phyloP scores from a whole-genome alignment of 257 asterid species.

The Orobanche coerulescens region DNA sequence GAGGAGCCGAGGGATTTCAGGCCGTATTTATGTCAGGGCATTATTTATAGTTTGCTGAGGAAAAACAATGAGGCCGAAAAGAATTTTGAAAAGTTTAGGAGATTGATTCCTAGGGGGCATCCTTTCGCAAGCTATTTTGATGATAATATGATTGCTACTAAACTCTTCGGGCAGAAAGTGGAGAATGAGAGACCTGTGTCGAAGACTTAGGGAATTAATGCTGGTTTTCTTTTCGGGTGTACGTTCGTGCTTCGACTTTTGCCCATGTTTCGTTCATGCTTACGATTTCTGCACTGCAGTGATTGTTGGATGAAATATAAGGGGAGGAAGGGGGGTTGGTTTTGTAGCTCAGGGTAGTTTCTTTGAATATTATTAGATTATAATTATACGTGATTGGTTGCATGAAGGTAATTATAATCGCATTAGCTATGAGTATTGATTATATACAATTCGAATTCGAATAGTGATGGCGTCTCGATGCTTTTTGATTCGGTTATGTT shows the following conservation, averaged over 20 bases:
- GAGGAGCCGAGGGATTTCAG: slow-evolving; percentile 95
- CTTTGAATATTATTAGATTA: slow-evolving; percentile 13
- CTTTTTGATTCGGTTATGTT: not conserved
- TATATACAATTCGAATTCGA: not conserved
- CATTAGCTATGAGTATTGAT: not conserved
- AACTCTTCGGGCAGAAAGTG: slow-evolving; percentile 62
- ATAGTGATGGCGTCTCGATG: not conserved
- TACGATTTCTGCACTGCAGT: slow-evolving; percentile 21
- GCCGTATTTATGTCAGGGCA: slow-evolving; percentile 88
- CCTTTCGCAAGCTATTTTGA: slow-evolving; percentile 75
- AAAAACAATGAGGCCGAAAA: slow-evolving; percentile 72
- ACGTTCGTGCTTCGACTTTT: slow-evolving; percentile 18
- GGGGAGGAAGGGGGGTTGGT: not conserved
- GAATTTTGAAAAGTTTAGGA: slow-evolving; percentile 67
- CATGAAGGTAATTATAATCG: not conserved
- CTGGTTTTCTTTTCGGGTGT: slow-evolving; percentile 1
- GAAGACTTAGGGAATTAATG: slow-evolving; percentile 27
- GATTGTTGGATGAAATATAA: slow-evolving; percentile 14
- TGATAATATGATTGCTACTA: slow-evolving; percentile 83
- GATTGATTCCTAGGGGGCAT: slow-evolving; percentile 78
- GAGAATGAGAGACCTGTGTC: slow-evolving; percentile 56
- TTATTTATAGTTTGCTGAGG: slow-evolving; percentile 69
- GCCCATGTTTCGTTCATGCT: slow-evolving; percentile 6
- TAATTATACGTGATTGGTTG: not conserved
- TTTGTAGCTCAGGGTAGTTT: slow-evolving; percentile 15